phyloP scores from a whole-genome alignment of 2,329 filamentous ascomycete species.

The Cercospora zeina region DNA sequence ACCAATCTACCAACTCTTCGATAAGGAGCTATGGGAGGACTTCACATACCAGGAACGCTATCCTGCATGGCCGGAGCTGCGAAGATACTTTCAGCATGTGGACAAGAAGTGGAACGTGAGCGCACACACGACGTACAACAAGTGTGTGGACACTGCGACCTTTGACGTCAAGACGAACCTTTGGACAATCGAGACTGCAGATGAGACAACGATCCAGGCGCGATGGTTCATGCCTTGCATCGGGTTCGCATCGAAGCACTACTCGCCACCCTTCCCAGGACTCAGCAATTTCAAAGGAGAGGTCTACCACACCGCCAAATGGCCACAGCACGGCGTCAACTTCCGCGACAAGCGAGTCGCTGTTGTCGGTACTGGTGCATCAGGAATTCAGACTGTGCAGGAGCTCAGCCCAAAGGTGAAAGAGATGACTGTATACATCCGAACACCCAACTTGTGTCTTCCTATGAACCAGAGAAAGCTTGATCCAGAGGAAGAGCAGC shows the following conservation, averaged over 20 bases:
- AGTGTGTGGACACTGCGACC: slow-evolving; percentile 54
- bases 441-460: slow-evolving; percentile 63
- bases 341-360: slow-evolving; percentile 60
- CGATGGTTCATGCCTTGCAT: slow-evolving; percentile 57
- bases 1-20: slow-evolving; percentile 37
- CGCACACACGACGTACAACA: slow-evolving; percentile 59
- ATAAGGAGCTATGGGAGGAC: slow-evolving; percentile 44
- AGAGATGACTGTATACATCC: slow-evolving; percentile 51
- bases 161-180: slow-evolving; percentile 53
- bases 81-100: slow-evolving; percentile 60
- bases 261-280: slow-evolving; percentile 61
- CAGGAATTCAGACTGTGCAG: slow-evolving; percentile 64
- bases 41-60: slow-evolving; percentile 54
- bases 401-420: slow-evolving; percentile 57
- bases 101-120: slow-evolving; percentile 57
- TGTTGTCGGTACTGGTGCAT: slow-evolving; percentile 65
- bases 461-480: slow-evolving; percentile 56
- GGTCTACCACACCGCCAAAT: slow-evolving; percentile 56
- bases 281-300: slow-evolving; percentile 61
- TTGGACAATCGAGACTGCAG: slow-evolving; percentile 55
- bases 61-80: slow-evolving; percentile 50
- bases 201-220: slow-evolving; percentile 53
- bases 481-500: slow-evolving; percentile 51
- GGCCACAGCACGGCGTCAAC: slow-evolving; percentile 54
- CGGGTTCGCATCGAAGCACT: slow-evolving; percentile 60